Percentiles rank a stretch among this genome's conserved stretches.
Conservation (phyloP, 345 rosid genomes). For the Hirschfeldia incana region DNA sequence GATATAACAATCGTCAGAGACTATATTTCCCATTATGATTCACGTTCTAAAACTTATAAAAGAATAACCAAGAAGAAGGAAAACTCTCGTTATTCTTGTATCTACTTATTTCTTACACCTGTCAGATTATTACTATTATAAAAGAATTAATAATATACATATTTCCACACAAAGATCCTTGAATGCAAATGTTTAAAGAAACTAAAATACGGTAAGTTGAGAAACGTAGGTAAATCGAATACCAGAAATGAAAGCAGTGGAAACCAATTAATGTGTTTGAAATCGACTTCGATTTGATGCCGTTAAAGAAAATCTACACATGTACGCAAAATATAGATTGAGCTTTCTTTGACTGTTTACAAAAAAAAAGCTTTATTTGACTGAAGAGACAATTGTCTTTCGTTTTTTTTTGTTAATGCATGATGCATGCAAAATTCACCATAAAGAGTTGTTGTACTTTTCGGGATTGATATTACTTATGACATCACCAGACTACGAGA, state of each 20-base stretch:
- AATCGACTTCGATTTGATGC: background rate
- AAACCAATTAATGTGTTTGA: background rate
- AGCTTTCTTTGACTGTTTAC: background rate
- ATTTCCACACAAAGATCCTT: no score
- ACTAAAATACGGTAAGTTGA: background rate
- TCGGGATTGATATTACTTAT: background rate
- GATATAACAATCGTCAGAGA: no score
- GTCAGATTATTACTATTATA: no score
- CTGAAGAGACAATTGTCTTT: background rate
- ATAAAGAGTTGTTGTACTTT: background rate
- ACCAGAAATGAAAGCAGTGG: background rate
- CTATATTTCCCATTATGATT: no score
- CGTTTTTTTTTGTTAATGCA: background rate
- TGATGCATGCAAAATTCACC: conserved; percentile 18
- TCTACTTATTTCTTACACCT: no score
- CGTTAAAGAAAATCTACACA: background rate
- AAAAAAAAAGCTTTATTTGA: background rate
- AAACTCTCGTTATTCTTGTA: no score
- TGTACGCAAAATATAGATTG: background rate
- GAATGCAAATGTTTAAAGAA: background rate
- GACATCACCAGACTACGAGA: conserved; percentile 18
- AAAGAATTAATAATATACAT: no score
- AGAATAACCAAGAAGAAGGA: no score
- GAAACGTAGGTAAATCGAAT: background rate
- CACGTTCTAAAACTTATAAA: no score